Conservation (phyloP, 2,329 filamentous ascomycete species). For the Talaromyces sp. region DNA sequence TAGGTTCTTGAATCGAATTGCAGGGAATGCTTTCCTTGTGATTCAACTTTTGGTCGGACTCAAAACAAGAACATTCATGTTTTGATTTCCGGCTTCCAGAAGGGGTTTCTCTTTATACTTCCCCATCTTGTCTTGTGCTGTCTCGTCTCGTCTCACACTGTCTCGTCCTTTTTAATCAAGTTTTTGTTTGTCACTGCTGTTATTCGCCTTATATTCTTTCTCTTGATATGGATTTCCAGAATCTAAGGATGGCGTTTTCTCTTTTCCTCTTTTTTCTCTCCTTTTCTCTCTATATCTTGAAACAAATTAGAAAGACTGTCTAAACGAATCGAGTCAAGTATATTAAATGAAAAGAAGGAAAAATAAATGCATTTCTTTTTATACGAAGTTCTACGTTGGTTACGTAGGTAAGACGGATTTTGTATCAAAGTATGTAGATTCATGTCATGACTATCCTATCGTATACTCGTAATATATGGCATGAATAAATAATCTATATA, state of each 20-base stretch:
- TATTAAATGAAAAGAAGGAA: not conserved
- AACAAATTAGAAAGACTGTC: conserved; percentile 14
- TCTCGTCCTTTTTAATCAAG: conserved; percentile 21
- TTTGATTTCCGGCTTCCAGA: not conserved
- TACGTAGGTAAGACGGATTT: not conserved
- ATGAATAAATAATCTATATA: not conserved
- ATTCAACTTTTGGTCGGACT: conserved; percentile 1
- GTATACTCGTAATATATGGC: conserved; percentile 1
- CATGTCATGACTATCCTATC: not conserved
- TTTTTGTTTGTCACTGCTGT: not conserved
- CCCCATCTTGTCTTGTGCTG: conserved; percentile 15
- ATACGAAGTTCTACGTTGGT: not conserved
- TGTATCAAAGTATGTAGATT: not conserved
- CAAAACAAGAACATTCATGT: conserved; percentile 2
- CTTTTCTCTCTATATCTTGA: conserved; percentile 28
- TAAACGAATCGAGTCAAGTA: not conserved
- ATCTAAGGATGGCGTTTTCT: conserved; percentile 47
- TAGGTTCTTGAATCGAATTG: conserved; percentile 32
- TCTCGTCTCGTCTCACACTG: conserved; percentile 3
- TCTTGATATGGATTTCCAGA: conserved; percentile 34
- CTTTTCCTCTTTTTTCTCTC: conserved; percentile 34
- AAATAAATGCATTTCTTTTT: not conserved
- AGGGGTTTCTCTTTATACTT: not conserved
- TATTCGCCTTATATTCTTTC: conserved; percentile 20
- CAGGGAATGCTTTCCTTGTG: conserved; percentile 31